These are phyloP conservation scores for Ramalina intermedia DNA, from an alignment of 495 filamentous ascomycete species.

Conservation along the genomic window DNA sequence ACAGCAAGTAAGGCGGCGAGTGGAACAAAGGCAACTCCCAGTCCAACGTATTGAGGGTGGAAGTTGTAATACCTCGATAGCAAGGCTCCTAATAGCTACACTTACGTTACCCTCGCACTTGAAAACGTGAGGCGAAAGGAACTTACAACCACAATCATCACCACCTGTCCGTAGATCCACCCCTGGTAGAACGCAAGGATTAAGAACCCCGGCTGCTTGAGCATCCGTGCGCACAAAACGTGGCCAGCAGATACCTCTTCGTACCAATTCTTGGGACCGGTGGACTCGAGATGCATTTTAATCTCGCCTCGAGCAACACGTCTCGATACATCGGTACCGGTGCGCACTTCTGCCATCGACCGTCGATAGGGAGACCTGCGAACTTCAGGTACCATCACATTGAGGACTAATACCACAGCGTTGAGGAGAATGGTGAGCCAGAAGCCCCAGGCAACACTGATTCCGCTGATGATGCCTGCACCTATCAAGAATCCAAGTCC, in stretches of 20 bases:
- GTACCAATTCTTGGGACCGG: slow-evolving; percentile 57
- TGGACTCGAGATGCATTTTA: slow-evolving; percentile 54
- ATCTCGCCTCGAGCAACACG: slow-evolving; percentile 56
- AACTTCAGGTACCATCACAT: slow-evolving; percentile 51
- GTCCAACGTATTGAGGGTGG: slow-evolving; percentile 45
- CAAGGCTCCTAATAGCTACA: slow-evolving; percentile 49
- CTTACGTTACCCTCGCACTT: not conserved
- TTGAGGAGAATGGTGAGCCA: slow-evolving; percentile 52
- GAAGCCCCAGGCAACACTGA: slow-evolving; percentile 56
- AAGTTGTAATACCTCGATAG: slow-evolving; percentile 48
- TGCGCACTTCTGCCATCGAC: slow-evolving; percentile 47
- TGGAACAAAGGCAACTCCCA: slow-evolving; percentile 45
- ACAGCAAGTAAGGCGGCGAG: slow-evolving; percentile 52
- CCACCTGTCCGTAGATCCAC: slow-evolving; percentile 65
- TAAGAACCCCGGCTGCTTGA: slow-evolving; percentile 53
- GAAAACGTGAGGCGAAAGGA: not conserved
- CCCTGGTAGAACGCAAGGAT: slow-evolving; percentile 55
- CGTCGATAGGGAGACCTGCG: slow-evolving; percentile 47
- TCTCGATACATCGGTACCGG: slow-evolving; percentile 36
- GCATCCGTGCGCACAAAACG: slow-evolving; percentile 49
- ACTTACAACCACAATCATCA: slow-evolving; percentile 47
- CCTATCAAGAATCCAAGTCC: slow-evolving; percentile 56
- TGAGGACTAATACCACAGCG: slow-evolving; percentile 44
- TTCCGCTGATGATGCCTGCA: slow-evolving; percentile 43
- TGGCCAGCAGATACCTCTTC: slow-evolving; percentile 60